Base-by-base conservation (phyloP, 257 asterid species). In the Primulina tabacum region DNA sequence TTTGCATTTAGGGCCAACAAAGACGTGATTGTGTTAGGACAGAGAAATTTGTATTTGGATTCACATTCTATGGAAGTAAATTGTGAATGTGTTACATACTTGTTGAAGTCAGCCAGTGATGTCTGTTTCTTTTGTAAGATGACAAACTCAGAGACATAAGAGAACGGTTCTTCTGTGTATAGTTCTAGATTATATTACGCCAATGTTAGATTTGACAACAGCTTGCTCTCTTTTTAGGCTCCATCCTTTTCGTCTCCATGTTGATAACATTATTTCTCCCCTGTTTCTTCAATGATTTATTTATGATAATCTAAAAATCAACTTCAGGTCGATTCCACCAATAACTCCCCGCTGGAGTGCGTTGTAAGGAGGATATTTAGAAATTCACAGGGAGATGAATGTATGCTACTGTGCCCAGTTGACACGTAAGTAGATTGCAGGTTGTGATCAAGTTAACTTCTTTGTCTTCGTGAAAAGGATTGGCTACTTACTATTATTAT, bases 331-430 rank as follows among this genome's bases (percentile, higher is more conserved):
- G 99, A 94, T 80, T 83, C 96, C 38, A 62, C 96, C 72, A 94
- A 84, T 78, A 94, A 91, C 80, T 85, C 80, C 26, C 93, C 97
- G 17, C 73, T 94, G 66, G 99, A 91, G 73, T 94, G 99, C 67
- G 83, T 89, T 82, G 85, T 94, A 78, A 86, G 99, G 77, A 88
- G 99, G 77, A 77, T 94, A 34, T 94, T 91, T 79, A 86, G 76
- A 79, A 94, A 81, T 81, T 77, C 94, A 57, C 82, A 75, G n/a
- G 97, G 90, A 73, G 90, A 87, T 74, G 99, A 94, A 67, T 94
- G 97, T 53, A 81, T 94, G 94, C 84, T 94, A 69, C 95, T 94
- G 68, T 94, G 96, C 81, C 99, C 99, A 71, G 93, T 89, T 79
- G 99, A 94, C 80, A 91, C 82, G 99, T 94, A 87, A 86, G 98